Evolutionary conservation across 2,329 filamentous ascomycete species (phyloP).

Genomic region (Exserohilum turcica): DNA sequence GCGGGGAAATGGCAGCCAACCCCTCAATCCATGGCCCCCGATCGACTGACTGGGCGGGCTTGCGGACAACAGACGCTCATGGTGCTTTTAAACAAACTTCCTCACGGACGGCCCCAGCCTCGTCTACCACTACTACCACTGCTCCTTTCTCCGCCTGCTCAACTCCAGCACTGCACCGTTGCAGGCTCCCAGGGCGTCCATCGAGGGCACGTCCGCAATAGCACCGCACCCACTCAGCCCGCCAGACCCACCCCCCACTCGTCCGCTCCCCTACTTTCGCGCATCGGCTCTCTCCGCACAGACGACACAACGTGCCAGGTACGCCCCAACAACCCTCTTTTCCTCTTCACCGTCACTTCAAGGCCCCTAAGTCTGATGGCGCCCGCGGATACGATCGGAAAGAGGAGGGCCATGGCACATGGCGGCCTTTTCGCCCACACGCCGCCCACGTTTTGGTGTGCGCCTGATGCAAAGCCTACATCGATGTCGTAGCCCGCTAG

Average conservation of each 20-base stretch:
- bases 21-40: slow-evolving; percentile 30
- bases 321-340: slow-evolving; percentile 11
- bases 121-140: too few relatives aligned
- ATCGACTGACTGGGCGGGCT: slow-evolving; percentile 21
- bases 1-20: slow-evolving; percentile 31
- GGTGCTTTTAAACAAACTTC: slow-evolving; percentile 7
- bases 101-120: slow-evolving; percentile 16
- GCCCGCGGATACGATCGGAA: slow-evolving; percentile 17
- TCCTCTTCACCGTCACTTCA: slow-evolving; percentile 11
- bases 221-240: slow-evolving; percentile 11
- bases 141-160: neutral
- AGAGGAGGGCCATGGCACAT: slow-evolving; percentile 9
- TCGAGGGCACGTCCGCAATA: slow-evolving; percentile 6
- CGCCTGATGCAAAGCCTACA: slow-evolving; percentile 17
- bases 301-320: slow-evolving; percentile 14
- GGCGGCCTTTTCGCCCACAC: slow-evolving; percentile 9
- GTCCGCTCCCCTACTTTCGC: slow-evolving; percentile 8
- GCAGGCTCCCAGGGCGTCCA: slow-evolving; percentile 2
- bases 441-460: slow-evolving; percentile 10
- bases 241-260: slow-evolving; percentile 17
- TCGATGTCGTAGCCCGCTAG: slow-evolving; percentile 30
- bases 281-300: slow-evolving; percentile 14
- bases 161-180: neutral
- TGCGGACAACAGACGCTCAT: slow-evolving; percentile 9
- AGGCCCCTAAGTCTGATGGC: slow-evolving; percentile 1